Conservation (phyloP, 768 basidiomycete genomes). For the Boletellus ananiceps region DNA sequence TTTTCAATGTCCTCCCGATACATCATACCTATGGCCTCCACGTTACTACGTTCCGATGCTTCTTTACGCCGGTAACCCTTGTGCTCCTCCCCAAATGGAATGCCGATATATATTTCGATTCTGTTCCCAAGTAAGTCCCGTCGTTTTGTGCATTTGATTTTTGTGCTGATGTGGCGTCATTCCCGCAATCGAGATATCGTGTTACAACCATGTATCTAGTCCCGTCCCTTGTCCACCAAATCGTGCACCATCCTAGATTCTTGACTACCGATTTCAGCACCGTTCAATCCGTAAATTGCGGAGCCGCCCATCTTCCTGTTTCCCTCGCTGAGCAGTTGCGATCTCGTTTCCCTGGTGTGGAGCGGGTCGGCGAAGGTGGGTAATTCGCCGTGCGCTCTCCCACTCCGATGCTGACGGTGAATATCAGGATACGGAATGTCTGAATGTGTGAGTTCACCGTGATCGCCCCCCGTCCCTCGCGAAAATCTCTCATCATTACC, state of each 20-base stretch:
- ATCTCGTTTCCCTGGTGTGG: slow-evolving; percentile 33
- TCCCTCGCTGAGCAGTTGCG: slow-evolving; percentile 44
- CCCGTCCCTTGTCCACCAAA: slow-evolving; percentile 62
- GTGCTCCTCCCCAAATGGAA: slow-evolving; percentile 63
- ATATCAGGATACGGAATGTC: slow-evolving; percentile 66
- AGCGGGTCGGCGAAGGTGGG: slow-evolving; percentile 44
- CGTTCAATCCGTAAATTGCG: slow-evolving; percentile 41
- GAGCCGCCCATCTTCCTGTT: slow-evolving; percentile 66
- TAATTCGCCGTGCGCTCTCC: background rate
- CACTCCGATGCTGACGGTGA: slow-evolving; percentile 3
- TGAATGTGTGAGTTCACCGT: slow-evolving; percentile 47
- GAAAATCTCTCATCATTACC: background rate
- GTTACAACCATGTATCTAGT: slow-evolving; percentile 48
- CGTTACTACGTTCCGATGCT: slow-evolving; percentile 43
- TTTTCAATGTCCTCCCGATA: slow-evolving; percentile 59
- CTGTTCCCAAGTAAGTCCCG: slow-evolving; percentile 52
- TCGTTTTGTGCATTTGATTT: background rate
- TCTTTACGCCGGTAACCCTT: slow-evolving; percentile 42
- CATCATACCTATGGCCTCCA: slow-evolving; percentile 68
- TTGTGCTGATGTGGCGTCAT: background rate
- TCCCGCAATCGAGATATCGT: slow-evolving; percentile 41
- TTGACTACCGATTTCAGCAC: slow-evolving; percentile 50
- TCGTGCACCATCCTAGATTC: slow-evolving; percentile 50
- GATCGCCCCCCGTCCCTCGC: background rate
- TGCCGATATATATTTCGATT: slow-evolving; percentile 42